These are phyloP conservation scores for Fomitiporia mediterranea DNA, from an alignment of 1,284 basidiomycete genomes.

Conservation along the genomic window DNA sequence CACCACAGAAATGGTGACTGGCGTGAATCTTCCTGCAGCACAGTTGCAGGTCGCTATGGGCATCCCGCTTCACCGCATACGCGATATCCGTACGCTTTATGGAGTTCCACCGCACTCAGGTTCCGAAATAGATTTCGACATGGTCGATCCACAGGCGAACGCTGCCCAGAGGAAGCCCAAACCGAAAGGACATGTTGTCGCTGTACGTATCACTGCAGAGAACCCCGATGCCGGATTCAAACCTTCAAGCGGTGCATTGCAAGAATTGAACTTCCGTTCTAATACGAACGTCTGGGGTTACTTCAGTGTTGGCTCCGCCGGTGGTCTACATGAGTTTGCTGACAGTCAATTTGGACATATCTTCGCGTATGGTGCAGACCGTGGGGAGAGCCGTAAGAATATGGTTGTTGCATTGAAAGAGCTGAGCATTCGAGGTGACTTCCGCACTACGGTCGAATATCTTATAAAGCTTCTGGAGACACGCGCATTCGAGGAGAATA, in stretches of 20 bases:
- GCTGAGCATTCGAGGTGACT: constrained; percentile 97
- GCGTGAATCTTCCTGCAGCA: constrained; percentile 96
- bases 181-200: constrained; percentile 98
- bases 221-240: constrained; percentile 99
- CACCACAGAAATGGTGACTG: constrained; percentile 99
- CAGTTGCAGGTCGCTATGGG: constrained; percentile 99
- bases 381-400: constrained; percentile 93
- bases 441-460: constrained; percentile 98
- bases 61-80: constrained; percentile 92
- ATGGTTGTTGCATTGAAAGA: constrained; percentile 99
- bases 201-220: constrained; percentile 98
- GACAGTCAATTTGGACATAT: constrained; percentile 99
- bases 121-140: constrained; percentile 96
- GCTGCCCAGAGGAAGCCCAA: constrained; percentile 91
- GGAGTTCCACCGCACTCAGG: constrained; percentile 85
- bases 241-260: constrained; percentile 93
- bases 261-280: constrained; percentile 99
- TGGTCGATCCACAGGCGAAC: constrained; percentile 81
- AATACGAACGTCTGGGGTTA: constrained; percentile 99
- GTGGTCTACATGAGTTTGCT: constrained; percentile 98
- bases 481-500: constrained; percentile 95
- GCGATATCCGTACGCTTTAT: constrained; percentile 95
- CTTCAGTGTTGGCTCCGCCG: constrained; percentile 94
- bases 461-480: constrained; percentile 97
- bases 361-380: constrained; percentile 98